Percentiles rank a stretch among this genome's conserved stretches.
These are phyloP conservation scores for Crucihimalaya himalaica DNA, from an alignment of 345 rosid genomes.

Conservation along the genomic window DNA sequence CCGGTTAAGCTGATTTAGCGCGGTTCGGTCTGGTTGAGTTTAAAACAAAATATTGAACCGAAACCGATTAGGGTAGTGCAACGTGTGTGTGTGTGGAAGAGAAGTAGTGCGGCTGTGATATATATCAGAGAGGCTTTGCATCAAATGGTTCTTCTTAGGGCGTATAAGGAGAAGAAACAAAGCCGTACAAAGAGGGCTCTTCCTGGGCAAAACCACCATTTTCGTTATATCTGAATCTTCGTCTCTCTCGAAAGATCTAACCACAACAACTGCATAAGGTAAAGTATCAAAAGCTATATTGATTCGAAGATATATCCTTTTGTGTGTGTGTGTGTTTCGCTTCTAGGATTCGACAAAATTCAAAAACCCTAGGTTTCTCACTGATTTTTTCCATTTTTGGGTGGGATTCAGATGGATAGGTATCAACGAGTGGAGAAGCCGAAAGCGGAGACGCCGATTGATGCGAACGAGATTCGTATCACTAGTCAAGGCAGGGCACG, in stretches of 20 bases:
- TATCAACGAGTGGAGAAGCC: constrained; percentile 80
- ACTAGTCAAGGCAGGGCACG: constrained; percentile 44
- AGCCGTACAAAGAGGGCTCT: constrained; percentile 42
- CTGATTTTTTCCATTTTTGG: constrained; percentile 9
- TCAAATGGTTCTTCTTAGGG: constrained; percentile 23
- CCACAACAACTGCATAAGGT: constrained; percentile 29
- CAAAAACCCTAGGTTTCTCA: constrained; percentile 27
- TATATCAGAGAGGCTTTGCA: constrained; percentile 36
- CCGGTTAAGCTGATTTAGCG: neutral
- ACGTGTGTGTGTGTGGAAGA: constrained; percentile 44
- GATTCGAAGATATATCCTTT: constrained; percentile 8
- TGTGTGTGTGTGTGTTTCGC: neutral
- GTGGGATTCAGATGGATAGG: constrained; percentile 57
- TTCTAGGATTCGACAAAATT: neutral
- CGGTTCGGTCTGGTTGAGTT: constrained; percentile 10
- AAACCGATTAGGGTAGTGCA: constrained; percentile 46
- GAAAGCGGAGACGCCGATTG: constrained; percentile 59
- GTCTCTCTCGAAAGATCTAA: constrained; percentile 24
- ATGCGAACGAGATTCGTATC: constrained; percentile 47
- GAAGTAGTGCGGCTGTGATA: constrained; percentile 41
- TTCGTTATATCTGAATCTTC: constrained; percentile 28
- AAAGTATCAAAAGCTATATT: neutral
- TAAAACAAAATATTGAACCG: neutral
- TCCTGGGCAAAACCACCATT: constrained; percentile 31
- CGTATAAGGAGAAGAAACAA: constrained; percentile 40